Base-by-base conservation (phyloP, 2,329 filamentous ascomycete species). In the Thelonectria discophora region DNA sequence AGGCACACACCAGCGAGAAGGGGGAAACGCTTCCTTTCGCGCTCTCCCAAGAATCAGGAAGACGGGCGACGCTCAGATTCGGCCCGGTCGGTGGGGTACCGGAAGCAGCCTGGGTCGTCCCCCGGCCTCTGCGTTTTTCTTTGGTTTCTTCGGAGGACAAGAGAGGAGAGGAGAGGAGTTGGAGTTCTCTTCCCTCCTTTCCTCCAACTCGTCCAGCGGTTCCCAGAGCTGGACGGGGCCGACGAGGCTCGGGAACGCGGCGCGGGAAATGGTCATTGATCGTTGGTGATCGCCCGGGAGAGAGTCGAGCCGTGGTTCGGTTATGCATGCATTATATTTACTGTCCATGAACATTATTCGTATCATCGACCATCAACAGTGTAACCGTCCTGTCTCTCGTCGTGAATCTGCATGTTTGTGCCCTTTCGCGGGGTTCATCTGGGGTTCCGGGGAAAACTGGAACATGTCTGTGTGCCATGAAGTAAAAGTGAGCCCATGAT, bases 371-470 rank as follows among this genome's bases (percentile, higher is more conserved):
- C 30, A 18, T 8, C 13, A 43, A 32, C 30, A 15, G 24, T 17
- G 46, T 12, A 51, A 46, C 20, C 39, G 18, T 39, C 32, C 18
- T 34, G 10, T 34, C 47, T 50, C 24, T 42, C 5, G 8, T 12
- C n/a, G 17, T 3, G 11, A 27, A 24, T 17, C 34, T 18, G 7
- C 34, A 46, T 34, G 42, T 39, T 43, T 27, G 21, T 54, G 15
- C 49, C 45, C 17, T 34, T 54, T 50, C 49, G 49, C 39, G 48
- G 49, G 58, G 53, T 51, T 40, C 39, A 49, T 51, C 58, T 30
- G 59, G 59, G 50, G 55, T 50, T 62, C 54, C 18, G 59, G 59
- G 59, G 59, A 61, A 54, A 37, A n/a, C 53, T 62, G 53, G 59
- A 45, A 50, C 50, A 42, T 27, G 50, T 45, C 54, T 34, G 52